Base-by-base conservation (phyloP, 2,329 filamentous ascomycete species). In the Pseudogymnoascus sp. region DNA sequence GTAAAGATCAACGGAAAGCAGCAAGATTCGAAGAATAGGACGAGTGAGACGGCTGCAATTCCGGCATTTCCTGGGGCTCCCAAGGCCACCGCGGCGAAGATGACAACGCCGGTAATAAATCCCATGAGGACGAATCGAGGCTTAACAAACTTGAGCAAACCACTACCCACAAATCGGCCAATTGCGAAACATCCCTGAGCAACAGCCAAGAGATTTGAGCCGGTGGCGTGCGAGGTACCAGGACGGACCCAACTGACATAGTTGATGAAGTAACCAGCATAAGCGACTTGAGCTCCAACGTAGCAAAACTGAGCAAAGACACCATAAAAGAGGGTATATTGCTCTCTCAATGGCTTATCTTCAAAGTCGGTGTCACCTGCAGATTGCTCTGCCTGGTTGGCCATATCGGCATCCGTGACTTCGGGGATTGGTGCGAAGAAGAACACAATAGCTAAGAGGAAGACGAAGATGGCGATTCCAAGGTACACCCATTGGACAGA, bases 301-400 rank as follows among this genome's bases (percentile, higher is more conserved):
- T 93, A 93, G 72, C 86, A 89, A 74, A 92, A 92, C 67, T 93
- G 89, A 0, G 89, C 87, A 67, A 87, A 82, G 0, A 87, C 83
- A 10, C 88, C 89, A 70, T 90, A 88, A 79, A 91, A 91, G 2
- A 92, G 79, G 19, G 83, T 83, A 73, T 89, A 91, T 68, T 90
- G 87, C 74, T 88, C 87, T 69, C 78, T 76, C 66, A 90, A 82
- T 0, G 88, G 85, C 73, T 84, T 81, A 67, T 86, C 80, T 62
- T 89, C 87, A 10, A 87, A 83, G 73, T 86, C 44, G 26, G 44
- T 53, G 19, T 24, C 21, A 6, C 6, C 44, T 24, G 44, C 44
- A 24, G 21, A 24, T 29, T 53, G 10, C 26, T 53, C 44, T 53
- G 19, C 44, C 68, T 84, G 81, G 35, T 80, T 77, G 4, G 77